Conservation (phyloP, 345 rosid genomes). For the Psidium friedrichsthalianum region DNA sequence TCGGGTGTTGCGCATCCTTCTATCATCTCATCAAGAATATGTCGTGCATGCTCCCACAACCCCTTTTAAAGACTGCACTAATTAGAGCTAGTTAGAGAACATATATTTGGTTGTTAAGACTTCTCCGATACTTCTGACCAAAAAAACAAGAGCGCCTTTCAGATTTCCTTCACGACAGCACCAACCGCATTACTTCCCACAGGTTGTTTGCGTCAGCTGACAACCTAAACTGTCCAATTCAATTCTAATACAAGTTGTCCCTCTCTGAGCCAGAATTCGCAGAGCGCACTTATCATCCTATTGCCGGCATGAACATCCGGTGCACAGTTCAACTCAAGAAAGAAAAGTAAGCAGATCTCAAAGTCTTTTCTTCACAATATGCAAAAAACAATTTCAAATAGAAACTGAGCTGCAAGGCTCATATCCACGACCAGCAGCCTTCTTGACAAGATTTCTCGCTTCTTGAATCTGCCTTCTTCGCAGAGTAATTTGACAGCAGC, state of each 20-base stretch:
- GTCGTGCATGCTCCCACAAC: conserved; percentile 41
- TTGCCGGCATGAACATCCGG: conserved; percentile 45
- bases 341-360: conserved; percentile 55
- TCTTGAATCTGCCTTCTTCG: conserved; percentile 46
- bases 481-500: conserved; percentile 50
- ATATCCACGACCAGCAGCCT: conserved; percentile 35
- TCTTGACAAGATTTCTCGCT: conserved; percentile 49
- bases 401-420: conserved; percentile 18
- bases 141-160: conserved; percentile 31
- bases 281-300: conserved; percentile 40
- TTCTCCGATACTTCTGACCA: conserved; percentile 42
- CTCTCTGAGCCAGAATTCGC: conserved; percentile 40
- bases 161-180: conserved; percentile 51
- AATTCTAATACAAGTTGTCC: conserved; percentile 39
- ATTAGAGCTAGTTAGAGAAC: conserved; percentile 50
- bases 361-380: conserved; percentile 66
- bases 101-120: conserved; percentile 37
- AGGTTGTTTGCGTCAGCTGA: conserved; percentile 46
- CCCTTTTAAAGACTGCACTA: conserved; percentile 40
- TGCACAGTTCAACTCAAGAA: conserved; percentile 25
- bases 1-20: conserved; percentile 24
- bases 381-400: conserved; percentile 45
- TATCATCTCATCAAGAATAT: conserved; percentile 53
- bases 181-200: conserved; percentile 63
- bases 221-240: conserved; percentile 52